phyloP scores from a whole-genome alignment of 1,284 basidiomycete genomes.

The Microbotryum intermedium region DNA sequence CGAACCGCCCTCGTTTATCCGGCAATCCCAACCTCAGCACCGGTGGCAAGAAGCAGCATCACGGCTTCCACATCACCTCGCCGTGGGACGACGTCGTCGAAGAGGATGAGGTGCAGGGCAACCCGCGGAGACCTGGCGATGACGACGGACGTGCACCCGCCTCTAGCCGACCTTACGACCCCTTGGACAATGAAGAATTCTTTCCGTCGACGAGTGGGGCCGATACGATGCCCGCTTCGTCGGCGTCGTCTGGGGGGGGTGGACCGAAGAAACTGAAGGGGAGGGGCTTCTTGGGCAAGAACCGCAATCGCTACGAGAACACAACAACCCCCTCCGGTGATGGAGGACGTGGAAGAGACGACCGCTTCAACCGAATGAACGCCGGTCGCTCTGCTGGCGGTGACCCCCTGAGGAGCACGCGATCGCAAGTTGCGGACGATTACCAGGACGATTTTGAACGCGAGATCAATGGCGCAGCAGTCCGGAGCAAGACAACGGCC shows the following conservation, averaged over 20 bases:
- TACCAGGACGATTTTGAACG: constrained; percentile 30
- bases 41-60: neutral
- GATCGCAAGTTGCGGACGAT: constrained; percentile 5
- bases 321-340: neutral
- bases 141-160: constrained; percentile 2
- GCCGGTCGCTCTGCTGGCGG: neutral
- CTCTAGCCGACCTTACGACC: constrained; percentile 13
- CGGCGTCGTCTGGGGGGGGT: neutral
- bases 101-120: constrained; percentile 25
- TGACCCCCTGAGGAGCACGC: neutral
- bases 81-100: constrained; percentile 26
- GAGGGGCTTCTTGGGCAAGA: constrained; percentile 15
- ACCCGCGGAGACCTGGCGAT: constrained; percentile 1
- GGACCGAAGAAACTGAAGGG: constrained; percentile 13
- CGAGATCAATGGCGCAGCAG: constrained; percentile 22
- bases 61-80: constrained; percentile 8
- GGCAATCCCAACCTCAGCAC: neutral
- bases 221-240: neutral
- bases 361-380: constrained; percentile 11
- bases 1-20: neutral
- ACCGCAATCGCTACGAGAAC: constrained; percentile 21
- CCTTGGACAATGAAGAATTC: constrained; percentile 26
- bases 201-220: constrained; percentile 1
- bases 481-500: neutral
- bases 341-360: neutral